These are phyloP conservation scores for Salvia splendens DNA, from an alignment of 257 asterid genomes.

Conservation along the genomic window DNA sequence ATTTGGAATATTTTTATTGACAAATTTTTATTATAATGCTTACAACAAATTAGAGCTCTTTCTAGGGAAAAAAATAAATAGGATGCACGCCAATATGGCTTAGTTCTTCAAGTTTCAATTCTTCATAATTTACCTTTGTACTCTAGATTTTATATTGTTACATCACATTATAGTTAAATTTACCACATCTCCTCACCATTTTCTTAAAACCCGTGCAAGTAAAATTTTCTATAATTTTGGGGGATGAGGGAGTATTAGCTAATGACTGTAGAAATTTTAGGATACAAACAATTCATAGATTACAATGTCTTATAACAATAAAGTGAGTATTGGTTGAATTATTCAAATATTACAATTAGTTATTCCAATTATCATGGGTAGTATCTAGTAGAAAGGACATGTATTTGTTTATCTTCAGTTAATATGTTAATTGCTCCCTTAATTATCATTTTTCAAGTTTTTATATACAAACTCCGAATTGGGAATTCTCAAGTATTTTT, in stretches of 20 bases:
- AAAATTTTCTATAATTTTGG: no score
- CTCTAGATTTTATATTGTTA: not conserved
- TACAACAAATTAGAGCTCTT: not conserved
- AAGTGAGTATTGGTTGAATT: no score
- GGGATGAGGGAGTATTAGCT: not conserved
- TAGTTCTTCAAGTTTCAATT: not conserved
- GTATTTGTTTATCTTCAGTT: no score
- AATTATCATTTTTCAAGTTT: not conserved
- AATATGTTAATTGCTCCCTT: no score
- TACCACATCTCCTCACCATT: no score
- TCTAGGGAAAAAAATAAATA: not conserved
- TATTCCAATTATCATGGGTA: no score
- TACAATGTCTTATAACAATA: no score
- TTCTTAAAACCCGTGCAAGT: no score
- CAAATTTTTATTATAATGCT: not conserved
- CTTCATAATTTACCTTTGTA: not conserved
- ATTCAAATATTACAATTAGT: no score
- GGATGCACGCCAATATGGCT: not conserved
- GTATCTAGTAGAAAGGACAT: no score
- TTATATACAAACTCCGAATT: not conserved
- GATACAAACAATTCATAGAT: not conserved
- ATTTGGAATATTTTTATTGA: conserved; percentile 3
- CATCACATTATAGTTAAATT: not conserved
- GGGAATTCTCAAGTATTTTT: not conserved
- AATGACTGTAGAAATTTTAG: not conserved